phyloP scores from a whole-genome alignment of 140 eudicot genomes.

The Bidens hawaiensis region DNA sequence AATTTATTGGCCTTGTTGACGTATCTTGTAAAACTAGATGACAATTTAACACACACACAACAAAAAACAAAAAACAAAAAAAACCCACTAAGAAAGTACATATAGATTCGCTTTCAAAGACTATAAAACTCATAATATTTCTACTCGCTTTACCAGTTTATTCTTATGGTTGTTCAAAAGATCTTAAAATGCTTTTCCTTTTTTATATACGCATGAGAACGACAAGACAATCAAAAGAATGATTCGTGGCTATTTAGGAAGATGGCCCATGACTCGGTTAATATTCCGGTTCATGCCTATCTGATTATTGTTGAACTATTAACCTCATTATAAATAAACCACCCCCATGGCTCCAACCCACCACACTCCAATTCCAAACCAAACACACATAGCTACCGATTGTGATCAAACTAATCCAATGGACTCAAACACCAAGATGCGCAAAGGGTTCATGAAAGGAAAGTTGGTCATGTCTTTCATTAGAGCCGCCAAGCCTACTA shows the following conservation, averaged over 20 bases:
- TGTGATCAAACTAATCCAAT: conserved; percentile 5
- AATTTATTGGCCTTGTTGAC: background rate
- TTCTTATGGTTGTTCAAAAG: conserved; percentile 4
- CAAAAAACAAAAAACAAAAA: too few relatives aligned
- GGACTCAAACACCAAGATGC: conserved; percentile 49
- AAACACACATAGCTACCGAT: background rate
- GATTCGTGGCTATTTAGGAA: conserved; percentile 27
- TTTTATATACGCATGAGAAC: conserved; percentile 24
- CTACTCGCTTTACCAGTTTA: conserved; percentile 12
- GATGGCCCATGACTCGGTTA: conserved; percentile 14
- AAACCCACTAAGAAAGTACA: background rate
- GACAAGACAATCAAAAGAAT: conserved; percentile 32
- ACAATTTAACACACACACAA: background rate
- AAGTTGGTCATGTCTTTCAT: conserved; percentile 43
- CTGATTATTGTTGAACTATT: conserved; percentile 18
- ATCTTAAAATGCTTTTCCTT: conserved; percentile 13
- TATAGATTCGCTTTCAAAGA: background rate
- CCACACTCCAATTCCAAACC: too few relatives aligned
- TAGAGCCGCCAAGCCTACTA: conserved; percentile 35
- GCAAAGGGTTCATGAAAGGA: conserved; percentile 49
- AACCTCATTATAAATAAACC: conserved; percentile 24
- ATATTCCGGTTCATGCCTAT: conserved; percentile 31
- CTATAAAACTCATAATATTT: background rate
- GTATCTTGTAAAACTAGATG: background rate
- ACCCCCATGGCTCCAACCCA: conserved; percentile 16